A percentile compares a stretch with the other conserved stretches of the same genome.
Conservation (phyloP, 768 basidiomycete species). For the Candolleomyces aberdarensis region DNA sequence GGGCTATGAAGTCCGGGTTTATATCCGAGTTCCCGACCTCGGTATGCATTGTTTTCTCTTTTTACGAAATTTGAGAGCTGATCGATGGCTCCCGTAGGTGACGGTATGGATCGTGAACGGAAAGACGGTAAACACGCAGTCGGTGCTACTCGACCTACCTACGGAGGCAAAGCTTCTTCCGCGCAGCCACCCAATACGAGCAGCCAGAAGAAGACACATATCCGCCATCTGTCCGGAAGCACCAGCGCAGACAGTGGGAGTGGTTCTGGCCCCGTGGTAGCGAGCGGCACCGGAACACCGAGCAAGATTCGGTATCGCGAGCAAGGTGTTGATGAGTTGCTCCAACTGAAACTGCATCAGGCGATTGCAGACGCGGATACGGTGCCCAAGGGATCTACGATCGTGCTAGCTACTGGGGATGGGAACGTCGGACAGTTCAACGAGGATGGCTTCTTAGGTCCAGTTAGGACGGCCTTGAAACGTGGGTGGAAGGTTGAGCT, state of each 20-base stretch:
- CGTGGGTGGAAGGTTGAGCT: constrained; percentile 95
- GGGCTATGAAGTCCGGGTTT: constrained; percentile 73
- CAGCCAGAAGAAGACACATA: constrained; percentile 11
- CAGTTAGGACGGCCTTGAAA: constrained; percentile 80
- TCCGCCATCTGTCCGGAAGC: constrained; percentile 23
- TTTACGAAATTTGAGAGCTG: not conserved
- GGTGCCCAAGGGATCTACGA: constrained; percentile 66
- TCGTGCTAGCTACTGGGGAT: constrained; percentile 93
- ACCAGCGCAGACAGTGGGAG: constrained; percentile 24
- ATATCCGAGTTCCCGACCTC: constrained; percentile 65
- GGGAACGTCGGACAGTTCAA: constrained; percentile 91
- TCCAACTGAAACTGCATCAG: constrained; percentile 91
- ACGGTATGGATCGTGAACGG: constrained; percentile 54
- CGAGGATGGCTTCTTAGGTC: constrained; percentile 87
- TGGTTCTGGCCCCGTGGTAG: not conserved
- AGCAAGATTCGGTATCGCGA: constrained; percentile 68
- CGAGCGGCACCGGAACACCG: constrained; percentile 15
- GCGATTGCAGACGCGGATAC: constrained; percentile 69
- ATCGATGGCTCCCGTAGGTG: constrained; percentile 27
- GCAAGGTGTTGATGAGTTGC: constrained; percentile 92
- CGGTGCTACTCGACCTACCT: constrained; percentile 3
- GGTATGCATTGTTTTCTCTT: constrained; percentile 24
- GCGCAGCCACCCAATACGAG: not conserved
- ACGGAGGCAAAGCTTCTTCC: not conserved
- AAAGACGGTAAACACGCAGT: constrained; percentile 25